Evolutionary conservation across 2,329 filamentous ascomycete species (phyloP).

Genomic region (Lomentospora prolificans): DNA sequence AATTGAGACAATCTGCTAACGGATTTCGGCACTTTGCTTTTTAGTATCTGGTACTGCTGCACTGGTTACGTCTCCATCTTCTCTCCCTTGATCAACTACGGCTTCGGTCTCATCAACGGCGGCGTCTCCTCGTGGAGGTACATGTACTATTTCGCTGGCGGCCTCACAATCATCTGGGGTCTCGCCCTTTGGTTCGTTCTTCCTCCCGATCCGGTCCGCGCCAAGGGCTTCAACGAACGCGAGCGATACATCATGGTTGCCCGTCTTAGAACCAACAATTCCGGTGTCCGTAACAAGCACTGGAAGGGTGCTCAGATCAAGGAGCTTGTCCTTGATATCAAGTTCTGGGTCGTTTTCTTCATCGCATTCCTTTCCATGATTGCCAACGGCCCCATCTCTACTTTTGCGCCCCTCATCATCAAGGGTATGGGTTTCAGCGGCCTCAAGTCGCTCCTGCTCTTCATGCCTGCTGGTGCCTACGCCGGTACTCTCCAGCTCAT

Average conservation of each 20-base stretch:
- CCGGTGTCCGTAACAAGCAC: slow-evolving; percentile 32
- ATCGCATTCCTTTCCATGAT: slow-evolving; percentile 35
- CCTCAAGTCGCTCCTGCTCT: slow-evolving; percentile 31
- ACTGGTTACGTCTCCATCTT: slow-evolving; percentile 14
- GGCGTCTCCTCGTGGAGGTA: slow-evolving; percentile 16
- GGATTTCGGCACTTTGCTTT: not conserved
- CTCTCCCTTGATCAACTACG: slow-evolving; percentile 22
- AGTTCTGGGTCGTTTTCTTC: slow-evolving; percentile 49
- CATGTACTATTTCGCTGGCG: slow-evolving; percentile 15
- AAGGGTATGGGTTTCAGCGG: slow-evolving; percentile 32
- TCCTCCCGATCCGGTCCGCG: slow-evolving; percentile 11
- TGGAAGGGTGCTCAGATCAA: slow-evolving; percentile 41
- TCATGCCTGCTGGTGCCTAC: slow-evolving; percentile 29
- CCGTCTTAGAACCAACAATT: slow-evolving; percentile 35
- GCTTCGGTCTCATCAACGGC: slow-evolving; percentile 21
- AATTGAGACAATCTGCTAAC: not conserved
- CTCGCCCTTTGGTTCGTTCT: slow-evolving; percentile 11
- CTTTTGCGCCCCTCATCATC: slow-evolving; percentile 35
- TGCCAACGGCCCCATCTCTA: slow-evolving; percentile 33
- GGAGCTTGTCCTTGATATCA: slow-evolving; percentile 47
- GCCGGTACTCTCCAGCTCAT: slow-evolving; percentile 27
- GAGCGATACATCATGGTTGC: slow-evolving; percentile 42
- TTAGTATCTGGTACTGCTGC: slow-evolving; percentile 10
- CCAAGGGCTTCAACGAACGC: slow-evolving; percentile 11
- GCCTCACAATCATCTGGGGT: slow-evolving; percentile 13